phyloP scores from a whole-genome alignment of 208 protist species.

The Acanthamoeba culbertsoni region DNA sequence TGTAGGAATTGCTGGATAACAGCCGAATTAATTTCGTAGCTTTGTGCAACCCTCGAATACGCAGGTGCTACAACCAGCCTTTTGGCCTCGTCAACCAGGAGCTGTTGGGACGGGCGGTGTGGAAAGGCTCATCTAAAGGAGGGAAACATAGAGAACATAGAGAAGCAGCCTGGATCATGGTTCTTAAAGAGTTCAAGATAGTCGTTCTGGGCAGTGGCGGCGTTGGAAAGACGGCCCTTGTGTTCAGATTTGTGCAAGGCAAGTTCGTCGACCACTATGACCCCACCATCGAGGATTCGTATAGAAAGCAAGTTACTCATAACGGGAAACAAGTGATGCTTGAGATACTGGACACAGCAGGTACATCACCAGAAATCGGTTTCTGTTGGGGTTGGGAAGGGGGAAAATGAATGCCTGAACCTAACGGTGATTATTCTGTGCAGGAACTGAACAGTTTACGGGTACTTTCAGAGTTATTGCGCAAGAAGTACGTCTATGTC shows the following conservation, averaged over 20 bases:
- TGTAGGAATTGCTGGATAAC: no score
- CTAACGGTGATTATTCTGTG: not conserved
- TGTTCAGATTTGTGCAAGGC: conserved; percentile 33
- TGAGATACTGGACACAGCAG: conserved; percentile 54
- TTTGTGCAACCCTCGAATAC: no score
- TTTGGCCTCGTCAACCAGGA: no score
- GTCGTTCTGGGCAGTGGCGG: conserved; percentile 25
- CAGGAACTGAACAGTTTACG: conserved; percentile 55
- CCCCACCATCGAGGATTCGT: conserved; percentile 76
- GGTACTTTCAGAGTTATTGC: not conserved
- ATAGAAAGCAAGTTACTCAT: conserved; percentile 72
- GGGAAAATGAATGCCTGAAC: not conserved
- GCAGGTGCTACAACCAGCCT: no score
- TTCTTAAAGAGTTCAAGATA: conserved; percentile 46
- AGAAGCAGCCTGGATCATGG: not conserved
- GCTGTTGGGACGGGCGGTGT: no score
- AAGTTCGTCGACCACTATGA: conserved; percentile 62
- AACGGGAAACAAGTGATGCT: conserved; percentile 51
- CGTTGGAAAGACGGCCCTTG: conserved; percentile 24
- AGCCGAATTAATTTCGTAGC: no score
- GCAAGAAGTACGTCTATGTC: not conserved
- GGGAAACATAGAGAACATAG: no score
- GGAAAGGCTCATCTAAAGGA: no score
- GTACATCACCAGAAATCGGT: not conserved
- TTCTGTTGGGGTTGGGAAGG: no score